phyloP scores from a whole-genome alignment of 2,329 filamentous ascomycete species.

The Fusarium penzigii region DNA sequence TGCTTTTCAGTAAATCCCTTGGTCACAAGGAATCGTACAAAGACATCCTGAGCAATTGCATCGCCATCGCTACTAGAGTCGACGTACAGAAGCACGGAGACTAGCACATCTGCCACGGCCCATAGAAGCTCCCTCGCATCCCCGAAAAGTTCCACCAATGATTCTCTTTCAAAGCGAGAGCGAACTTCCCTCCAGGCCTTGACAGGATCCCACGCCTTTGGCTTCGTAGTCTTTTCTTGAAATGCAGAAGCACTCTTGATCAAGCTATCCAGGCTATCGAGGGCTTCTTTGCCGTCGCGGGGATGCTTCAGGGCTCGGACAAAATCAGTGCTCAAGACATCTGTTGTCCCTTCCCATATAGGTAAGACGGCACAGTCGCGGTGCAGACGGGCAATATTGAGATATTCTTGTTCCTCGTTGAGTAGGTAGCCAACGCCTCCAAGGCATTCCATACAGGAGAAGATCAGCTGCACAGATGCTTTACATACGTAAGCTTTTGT shows the following conservation, averaged over 20 bases:
- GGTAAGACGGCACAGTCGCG: conserved; percentile 64
- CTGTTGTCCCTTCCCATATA: conserved; percentile 75
- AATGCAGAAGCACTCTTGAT: conserved; percentile 30
- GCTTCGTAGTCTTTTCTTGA: conserved; percentile 24
- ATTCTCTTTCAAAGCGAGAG: conserved; percentile 34
- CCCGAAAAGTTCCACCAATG: conserved; percentile 43
- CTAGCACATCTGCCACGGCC: conserved; percentile 44
- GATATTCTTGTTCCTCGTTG: conserved; percentile 61
- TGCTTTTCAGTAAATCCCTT: conserved; percentile 22
- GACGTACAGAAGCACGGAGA: conserved; percentile 44
- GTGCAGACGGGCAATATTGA: conserved; percentile 67
- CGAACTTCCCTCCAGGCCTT: conserved; percentile 44
- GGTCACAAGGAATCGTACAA: conserved; percentile 39
- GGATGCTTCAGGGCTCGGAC: conserved; percentile 50
- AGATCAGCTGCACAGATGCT: conserved; percentile 49
- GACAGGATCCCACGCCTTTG: conserved; percentile 31
- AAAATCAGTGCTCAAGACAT: conserved; percentile 62
- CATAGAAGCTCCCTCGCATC: conserved; percentile 49
- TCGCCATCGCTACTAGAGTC: conserved; percentile 42
- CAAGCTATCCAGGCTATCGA: conserved; percentile 46
- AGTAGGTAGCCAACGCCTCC: conserved; percentile 68
- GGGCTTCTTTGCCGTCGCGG: conserved; percentile 35
- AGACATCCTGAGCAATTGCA: conserved; percentile 40
- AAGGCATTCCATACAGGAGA: conserved; percentile 62
- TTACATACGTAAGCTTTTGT: conserved; percentile 61